Evolutionary conservation across 305 asterid genomes (phyloP).

Genomic region (Rubia balearica): DNA sequence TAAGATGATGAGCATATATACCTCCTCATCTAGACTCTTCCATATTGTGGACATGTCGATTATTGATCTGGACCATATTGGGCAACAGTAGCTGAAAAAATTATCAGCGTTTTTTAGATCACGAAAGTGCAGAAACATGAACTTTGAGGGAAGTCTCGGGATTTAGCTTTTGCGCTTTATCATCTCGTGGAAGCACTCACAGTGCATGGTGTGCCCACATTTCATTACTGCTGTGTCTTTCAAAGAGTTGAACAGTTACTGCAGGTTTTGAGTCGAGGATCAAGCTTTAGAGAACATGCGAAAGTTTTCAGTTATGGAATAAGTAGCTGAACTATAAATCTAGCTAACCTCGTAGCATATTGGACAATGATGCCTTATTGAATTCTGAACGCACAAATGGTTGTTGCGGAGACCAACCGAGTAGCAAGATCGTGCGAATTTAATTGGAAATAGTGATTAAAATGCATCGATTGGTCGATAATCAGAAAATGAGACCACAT

Average conservation of each 20-base stretch:
- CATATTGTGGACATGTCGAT: slow-evolving; percentile 73
- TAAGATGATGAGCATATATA: slow-evolving; percentile 2
- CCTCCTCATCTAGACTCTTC: slow-evolving; percentile 84
- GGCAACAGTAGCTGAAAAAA: slow-evolving; percentile 66
- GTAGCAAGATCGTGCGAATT: slow-evolving; percentile 65
- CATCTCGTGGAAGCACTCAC: slow-evolving; percentile 82
- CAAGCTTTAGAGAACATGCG: slow-evolving; percentile 3
- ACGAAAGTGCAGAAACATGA: neutral
- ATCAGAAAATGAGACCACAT: too few relatives aligned
- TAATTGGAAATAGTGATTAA: neutral
- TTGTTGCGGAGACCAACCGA: slow-evolving; percentile 56
- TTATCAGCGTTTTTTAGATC: slow-evolving; percentile 6
- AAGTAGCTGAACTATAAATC: neutral
- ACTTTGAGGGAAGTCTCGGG: slow-evolving; percentile 6
- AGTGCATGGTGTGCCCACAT: slow-evolving; percentile 98
- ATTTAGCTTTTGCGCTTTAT: slow-evolving; percentile 78
- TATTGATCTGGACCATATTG: slow-evolving; percentile 78
- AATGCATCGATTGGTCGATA: too few relatives aligned
- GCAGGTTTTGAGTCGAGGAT: slow-evolving; percentile 19
- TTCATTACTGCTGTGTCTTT: slow-evolving; percentile 85
- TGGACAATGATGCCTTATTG: slow-evolving; percentile 97
- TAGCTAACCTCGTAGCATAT: slow-evolving; percentile 81
- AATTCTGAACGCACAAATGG: slow-evolving; percentile 76
- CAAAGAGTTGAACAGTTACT: slow-evolving; percentile 85
- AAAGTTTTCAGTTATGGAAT: neutral